phyloP scores from a whole-genome alignment of 2,329 filamentous ascomycete genomes.

The Penicillium capsulatum region DNA sequence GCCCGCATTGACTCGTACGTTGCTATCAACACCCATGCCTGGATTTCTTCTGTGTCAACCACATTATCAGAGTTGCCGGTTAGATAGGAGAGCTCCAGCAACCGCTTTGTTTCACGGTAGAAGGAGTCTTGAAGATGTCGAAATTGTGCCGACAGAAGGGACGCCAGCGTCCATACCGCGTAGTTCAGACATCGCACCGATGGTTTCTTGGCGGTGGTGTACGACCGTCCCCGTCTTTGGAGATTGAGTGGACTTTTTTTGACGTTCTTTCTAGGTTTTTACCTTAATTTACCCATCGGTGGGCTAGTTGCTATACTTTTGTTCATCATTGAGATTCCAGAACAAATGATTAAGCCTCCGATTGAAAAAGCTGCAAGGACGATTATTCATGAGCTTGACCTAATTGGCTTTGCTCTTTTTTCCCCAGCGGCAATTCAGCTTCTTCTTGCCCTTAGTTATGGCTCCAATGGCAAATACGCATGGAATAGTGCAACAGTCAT shows the following conservation, averaged over 20 bases:
- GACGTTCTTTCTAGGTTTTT: no score
- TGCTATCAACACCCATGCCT: conserved; percentile 17
- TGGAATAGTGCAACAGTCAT: conserved; percentile 42
- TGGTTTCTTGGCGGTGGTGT: not conserved
- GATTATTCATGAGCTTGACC: no score
- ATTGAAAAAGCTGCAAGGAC: no score
- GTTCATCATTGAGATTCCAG: no score
- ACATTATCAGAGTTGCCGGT: not conserved
- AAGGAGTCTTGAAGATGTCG: conserved; percentile 7
- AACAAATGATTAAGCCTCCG: no score
- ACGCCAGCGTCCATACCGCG: conserved; percentile 39
- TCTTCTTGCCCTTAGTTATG: conserved; percentile 47
- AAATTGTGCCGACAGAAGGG: conserved; percentile 13
- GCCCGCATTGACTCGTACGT: conserved; percentile 19
- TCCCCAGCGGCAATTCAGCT: conserved; percentile 37
- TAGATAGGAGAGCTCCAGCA: conserved; percentile 6
- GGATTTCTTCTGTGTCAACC: not conserved
- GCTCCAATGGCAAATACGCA: conserved; percentile 34
- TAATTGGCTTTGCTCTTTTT: conserved; percentile 17
- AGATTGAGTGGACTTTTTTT: no score
- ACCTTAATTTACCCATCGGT: no score
- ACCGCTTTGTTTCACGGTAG: conserved; percentile 12
- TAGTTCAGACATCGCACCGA: conserved; percentile 17
- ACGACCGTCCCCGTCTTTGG: conserved; percentile 18
- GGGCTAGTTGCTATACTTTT: no score